Percentiles rank a stretch among this genome's conserved stretches.
Evolutionary conservation across 305 asterid genomes (phyloP).

Genomic region (Fraxinus platypoda): DNA sequence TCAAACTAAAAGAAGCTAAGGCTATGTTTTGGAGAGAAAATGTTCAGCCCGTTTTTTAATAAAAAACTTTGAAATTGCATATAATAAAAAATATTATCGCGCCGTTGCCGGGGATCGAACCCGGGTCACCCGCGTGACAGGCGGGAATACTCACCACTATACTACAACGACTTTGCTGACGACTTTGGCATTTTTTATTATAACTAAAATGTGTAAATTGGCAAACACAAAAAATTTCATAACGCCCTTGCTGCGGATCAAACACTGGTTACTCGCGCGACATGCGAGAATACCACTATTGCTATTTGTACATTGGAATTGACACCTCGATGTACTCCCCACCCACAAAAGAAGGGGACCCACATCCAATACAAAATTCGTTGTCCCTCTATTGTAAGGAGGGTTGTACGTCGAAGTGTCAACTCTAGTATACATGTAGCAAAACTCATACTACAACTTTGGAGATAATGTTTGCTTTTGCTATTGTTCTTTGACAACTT

Average conservation of each 20-base stretch:
- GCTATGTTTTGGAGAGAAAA: neutral
- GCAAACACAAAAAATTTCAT: too few relatives aligned
- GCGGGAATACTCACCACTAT: slow-evolving; percentile 55
- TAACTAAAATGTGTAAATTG: too few relatives aligned
- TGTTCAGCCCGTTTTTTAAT: neutral
- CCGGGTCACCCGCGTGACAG: slow-evolving; percentile 61
- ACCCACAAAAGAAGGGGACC: too few relatives aligned
- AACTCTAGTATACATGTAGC: too few relatives aligned
- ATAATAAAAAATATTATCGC: neutral
- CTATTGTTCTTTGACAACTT: too few relatives aligned
- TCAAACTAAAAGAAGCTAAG: neutral
- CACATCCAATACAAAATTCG: too few relatives aligned
- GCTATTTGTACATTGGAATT: too few relatives aligned
- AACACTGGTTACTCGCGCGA: slow-evolving; percentile 56
- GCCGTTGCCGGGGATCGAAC: slow-evolving; percentile 59
- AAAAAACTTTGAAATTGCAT: neutral
- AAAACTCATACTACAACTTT: slow-evolving; percentile 5
- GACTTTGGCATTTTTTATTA: too few relatives aligned
- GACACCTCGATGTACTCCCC: too few relatives aligned
- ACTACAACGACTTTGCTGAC: slow-evolving; percentile 28
- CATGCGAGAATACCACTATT: slow-evolving; percentile 52
- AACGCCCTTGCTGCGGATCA: slow-evolving; percentile 48
- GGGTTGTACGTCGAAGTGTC: too few relatives aligned
- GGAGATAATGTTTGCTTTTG: neutral
- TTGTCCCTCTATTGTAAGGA: too few relatives aligned